Base-by-base conservation (phyloP, 2,329 filamentous ascomycete genomes). In the Epichloe baconii region DNA sequence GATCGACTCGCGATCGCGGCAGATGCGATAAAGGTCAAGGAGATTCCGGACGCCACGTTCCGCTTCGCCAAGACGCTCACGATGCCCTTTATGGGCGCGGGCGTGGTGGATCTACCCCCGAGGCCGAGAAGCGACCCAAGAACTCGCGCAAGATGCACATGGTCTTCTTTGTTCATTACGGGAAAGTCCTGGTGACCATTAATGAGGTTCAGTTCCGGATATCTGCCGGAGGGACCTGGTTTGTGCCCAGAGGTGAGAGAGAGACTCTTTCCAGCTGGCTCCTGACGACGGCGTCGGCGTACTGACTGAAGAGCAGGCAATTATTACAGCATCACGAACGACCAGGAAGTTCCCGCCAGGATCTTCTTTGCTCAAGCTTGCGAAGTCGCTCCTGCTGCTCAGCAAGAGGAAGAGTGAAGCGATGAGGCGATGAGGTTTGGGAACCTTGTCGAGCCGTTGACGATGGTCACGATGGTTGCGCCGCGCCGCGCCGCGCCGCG, bases 111-210 rank as follows among this genome's bases (percentile, higher is more conserved):
- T 61, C 72, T 98, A 48, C 87, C 88, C 83, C 88, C 0, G 84
- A 85, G 2, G 82, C 86, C 35, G 80, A 86, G 63, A 98, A 98
- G 73, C 81, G 83, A 58, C 80, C 84, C 47, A 97, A 97, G 75
- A 97, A 96, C 68, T 86, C 86, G 37, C 79, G 91, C 55, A 90
- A 86, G 71, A 97, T 96, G 88, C 89, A 96, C 64, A 93, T 98
- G 85, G 83, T 86, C 1, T 97, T 97, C 67, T 96, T 95, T 60
- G 85, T 98, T 34, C 84, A 88, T 59, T 78, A 79, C 44, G 93
- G 93, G 21, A 82, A 85, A 56, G 88, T 96, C 19, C 75, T 82
- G 57, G 90, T 95, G 19, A 85, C 81, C 31, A 79, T 95, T 46
- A 81, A 85, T 57, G 79, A 86, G 56, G 85, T 78, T 23, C 73